These are phyloP conservation scores for Citrus reticulata DNA, from an alignment of 345 rosid species.

Conservation along the genomic window DNA sequence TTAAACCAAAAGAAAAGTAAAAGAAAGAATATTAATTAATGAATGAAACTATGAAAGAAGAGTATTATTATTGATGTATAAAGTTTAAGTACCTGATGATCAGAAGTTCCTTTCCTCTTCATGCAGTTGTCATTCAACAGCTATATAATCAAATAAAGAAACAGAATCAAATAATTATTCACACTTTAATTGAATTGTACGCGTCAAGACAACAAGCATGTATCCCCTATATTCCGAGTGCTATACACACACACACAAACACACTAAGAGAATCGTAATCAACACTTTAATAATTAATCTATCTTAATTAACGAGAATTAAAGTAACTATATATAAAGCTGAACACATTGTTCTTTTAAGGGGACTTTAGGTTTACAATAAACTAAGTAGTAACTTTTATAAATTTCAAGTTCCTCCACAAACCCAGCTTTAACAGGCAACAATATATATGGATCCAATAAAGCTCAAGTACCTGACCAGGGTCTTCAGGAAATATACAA, in stretches of 20 bases:
- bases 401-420: constrained; percentile 22
- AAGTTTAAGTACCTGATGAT: constrained; percentile 27
- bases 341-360: constrained; percentile 32
- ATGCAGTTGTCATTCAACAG: constrained; percentile 56
- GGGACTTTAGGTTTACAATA: constrained; percentile 9
- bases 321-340: constrained; percentile 37
- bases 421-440: constrained; percentile 6
- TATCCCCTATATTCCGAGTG: background rate
- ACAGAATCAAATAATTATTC: constrained; percentile 11
- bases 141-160: constrained; percentile 30
- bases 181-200: background rate
- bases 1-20: background rate
- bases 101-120: constrained; percentile 58
- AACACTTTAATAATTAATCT: constrained; percentile 8
- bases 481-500: constrained; percentile 87
- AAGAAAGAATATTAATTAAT: background rate
- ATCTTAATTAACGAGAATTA: constrained; percentile 9
- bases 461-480: constrained; percentile 65
- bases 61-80: background rate
- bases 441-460: constrained; percentile 38
- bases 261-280: constrained; percentile 2
- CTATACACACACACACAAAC: too few species aligned
- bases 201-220: background rate
- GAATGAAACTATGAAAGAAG: too few species aligned
- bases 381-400: constrained; percentile 21